These are phyloP conservation scores for Blumeria hordei DNA, from an alignment of 2,329 filamentous ascomycete genomes.

Conservation along the genomic window DNA sequence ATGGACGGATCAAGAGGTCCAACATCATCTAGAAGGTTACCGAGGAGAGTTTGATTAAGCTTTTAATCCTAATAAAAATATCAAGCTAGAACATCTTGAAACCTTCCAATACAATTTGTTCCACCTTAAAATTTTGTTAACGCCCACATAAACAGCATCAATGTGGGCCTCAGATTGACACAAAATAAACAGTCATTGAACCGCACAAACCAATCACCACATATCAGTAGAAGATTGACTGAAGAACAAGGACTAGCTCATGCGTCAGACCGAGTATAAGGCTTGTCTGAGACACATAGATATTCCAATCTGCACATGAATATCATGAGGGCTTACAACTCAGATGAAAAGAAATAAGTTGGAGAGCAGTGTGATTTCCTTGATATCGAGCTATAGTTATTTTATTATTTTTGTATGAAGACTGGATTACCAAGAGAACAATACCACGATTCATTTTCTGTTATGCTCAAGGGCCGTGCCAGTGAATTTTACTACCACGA, in stretches of 20 bases:
- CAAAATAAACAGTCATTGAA: no score
- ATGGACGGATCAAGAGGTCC: not conserved
- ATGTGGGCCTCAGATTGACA: no score
- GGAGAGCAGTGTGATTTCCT: not conserved
- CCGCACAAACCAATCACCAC: no score
- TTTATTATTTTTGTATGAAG: not conserved
- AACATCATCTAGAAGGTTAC: not conserved
- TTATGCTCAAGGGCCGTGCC: not conserved
- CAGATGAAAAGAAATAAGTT: not conserved
- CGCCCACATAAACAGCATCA: no score
- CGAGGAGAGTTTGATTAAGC: not conserved
- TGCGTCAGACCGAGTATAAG: no score
- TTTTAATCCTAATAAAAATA: not conserved
- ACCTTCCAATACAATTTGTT: no score
- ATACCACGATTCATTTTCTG: not conserved
- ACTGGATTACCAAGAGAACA: not conserved
- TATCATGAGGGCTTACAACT: not conserved
- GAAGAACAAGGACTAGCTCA: no score
- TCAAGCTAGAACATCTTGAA: no score
- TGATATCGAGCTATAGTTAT: not conserved
- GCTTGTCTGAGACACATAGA: no score
- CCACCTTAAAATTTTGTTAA: no score
- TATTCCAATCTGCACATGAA: not conserved
- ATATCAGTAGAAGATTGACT: no score
- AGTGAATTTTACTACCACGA: not conserved